Base-by-base conservation (phyloP, 2,329 filamentous ascomycete genomes). In the Fusarium verticillioides region DNA sequence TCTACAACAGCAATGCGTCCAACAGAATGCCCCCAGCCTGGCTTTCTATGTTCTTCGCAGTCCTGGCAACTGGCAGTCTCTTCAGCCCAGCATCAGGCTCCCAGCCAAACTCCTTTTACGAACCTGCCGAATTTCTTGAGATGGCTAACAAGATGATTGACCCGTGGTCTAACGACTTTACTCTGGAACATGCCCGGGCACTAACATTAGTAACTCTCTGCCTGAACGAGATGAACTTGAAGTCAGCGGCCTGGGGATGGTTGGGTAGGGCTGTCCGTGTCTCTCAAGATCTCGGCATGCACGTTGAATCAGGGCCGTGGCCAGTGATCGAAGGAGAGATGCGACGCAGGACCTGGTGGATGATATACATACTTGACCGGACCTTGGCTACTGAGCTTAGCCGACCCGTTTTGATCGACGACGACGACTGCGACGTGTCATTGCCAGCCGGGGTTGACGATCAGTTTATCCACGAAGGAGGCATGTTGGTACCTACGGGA, bases 331-430 rank as follows among this genome's bases (percentile, higher is more conserved):
- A 97, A 77, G 89, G 89, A 16, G 96, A 98, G 82, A 95, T 96
- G 90, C 90, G 95, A 61, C 90, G 93, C 69, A 88, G 95, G 62
- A 90, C 96, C 5, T 99, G 96, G 96, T 99, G 96, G 95, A 91
- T 94, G 19, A 90, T 97, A 63, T 98, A 98, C 82, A 90, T 94
- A 49, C 91, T 95, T 84, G 96, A 99, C 83, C 90, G 95, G 70
- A 88, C 93, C 32, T 84, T 97, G 56, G 91, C 94, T 0, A 85
- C 97, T 18, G 95, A 97, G 79, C 87, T 95, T 39, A 93, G 94
- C 13, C 91, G 93, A 57, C 94, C 96, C 1, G 89, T 93, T 63
- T 83, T 95, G 73, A 97, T 98, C 78, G 88, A 95, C 78, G 96
- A 98, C 77, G 88, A 90, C 37, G 96, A 98, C 81, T 97, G 94